phyloP scores from a whole-genome alignment of 371 early-diverging fungal species.

The Rhizopus stolonifer region DNA sequence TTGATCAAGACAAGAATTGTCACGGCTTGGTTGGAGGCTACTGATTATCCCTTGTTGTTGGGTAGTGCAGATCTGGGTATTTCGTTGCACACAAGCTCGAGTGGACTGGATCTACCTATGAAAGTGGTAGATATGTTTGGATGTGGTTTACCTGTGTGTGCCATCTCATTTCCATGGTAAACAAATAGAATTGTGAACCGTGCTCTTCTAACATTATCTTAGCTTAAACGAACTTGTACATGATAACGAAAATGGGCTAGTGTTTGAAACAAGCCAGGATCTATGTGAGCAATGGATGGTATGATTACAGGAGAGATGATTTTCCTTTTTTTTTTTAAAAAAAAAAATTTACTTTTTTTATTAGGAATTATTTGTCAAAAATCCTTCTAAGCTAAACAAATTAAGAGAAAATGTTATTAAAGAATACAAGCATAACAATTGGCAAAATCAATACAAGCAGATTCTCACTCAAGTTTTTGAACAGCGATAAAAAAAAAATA shows the following conservation, averaged over 20 bases:
- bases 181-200: neutral
- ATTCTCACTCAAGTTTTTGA: conserved; percentile 24
- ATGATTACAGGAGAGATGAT: conserved; percentile 6
- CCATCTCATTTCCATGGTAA: conserved; percentile 72
- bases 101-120: conserved; percentile 96
- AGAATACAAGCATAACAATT: conserved; percentile 38
- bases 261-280: conserved; percentile 70
- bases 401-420: conserved; percentile 35
- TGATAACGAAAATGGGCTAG: conserved; percentile 74
- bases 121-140: conserved; percentile 99
- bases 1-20: conserved; percentile 63
- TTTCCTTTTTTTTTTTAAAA: neutral
- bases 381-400: conserved; percentile 25
- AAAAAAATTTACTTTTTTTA: too few relatives aligned
- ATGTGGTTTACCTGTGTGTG: conserved; percentile 89
- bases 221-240: conserved; percentile 82
- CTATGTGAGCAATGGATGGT: conserved; percentile 59
- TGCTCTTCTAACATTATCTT: neutral
- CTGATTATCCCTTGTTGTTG: conserved; percentile 84
- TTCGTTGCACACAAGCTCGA: conserved; percentile 88
- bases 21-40: conserved; percentile 80
- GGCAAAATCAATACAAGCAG: conserved; percentile 44
- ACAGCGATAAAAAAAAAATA: conserved; percentile 1
- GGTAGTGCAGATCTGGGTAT: conserved; percentile 92
- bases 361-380: conserved; percentile 42